A percentile compares a stretch with the other conserved stretches of the same genome.
These are phyloP conservation scores for Verticillium tricorpus DNA, from an alignment of 2,329 filamentous ascomycete genomes.

Conservation along the genomic window DNA sequence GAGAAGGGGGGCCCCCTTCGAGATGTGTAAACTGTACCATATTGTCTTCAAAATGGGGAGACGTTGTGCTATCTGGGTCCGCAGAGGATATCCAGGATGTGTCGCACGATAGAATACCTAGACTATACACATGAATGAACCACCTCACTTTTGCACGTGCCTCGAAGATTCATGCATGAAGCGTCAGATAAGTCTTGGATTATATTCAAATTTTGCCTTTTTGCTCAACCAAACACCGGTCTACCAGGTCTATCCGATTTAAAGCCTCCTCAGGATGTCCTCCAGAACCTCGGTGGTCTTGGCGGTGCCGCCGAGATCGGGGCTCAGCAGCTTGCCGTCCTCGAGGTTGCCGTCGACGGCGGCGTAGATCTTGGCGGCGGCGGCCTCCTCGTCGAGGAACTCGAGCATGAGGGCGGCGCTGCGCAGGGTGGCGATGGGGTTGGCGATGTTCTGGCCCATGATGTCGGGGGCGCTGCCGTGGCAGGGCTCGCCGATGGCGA, in stretches of 20 bases:
- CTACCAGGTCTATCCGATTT: neutral
- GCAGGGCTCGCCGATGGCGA: constrained; percentile 97
- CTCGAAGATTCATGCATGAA: neutral
- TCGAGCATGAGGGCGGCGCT: constrained; percentile 94
- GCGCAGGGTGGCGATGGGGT: constrained; percentile 91
- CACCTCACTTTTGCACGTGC: neutral
- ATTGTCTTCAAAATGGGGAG: neutral
- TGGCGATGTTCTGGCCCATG: constrained; percentile 85
- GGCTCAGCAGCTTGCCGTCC: constrained; percentile 76
- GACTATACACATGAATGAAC: neutral
- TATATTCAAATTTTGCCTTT: neutral
- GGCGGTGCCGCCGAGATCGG: constrained; percentile 85
- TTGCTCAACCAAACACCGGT: neutral
- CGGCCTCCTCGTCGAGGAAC: constrained; percentile 82
- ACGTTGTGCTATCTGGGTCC: neutral
- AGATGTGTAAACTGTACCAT: neutral
- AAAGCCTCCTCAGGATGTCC: constrained; percentile 82
- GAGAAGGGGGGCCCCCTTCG: neutral
- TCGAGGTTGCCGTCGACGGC: constrained; percentile 88
- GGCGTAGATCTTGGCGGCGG: constrained; percentile 83
- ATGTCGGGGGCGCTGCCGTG: constrained; percentile 96
- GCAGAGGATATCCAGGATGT: neutral
- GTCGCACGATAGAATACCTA: neutral
- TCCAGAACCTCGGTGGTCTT: constrained; percentile 81
- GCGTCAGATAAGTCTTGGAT: neutral